A percentile compares a stretch with the other conserved stretches of the same genome.
These are phyloP conservation scores for Fusarium nisikadoi DNA, from an alignment of 2,329 filamentous ascomycete genomes.

Conservation along the genomic window DNA sequence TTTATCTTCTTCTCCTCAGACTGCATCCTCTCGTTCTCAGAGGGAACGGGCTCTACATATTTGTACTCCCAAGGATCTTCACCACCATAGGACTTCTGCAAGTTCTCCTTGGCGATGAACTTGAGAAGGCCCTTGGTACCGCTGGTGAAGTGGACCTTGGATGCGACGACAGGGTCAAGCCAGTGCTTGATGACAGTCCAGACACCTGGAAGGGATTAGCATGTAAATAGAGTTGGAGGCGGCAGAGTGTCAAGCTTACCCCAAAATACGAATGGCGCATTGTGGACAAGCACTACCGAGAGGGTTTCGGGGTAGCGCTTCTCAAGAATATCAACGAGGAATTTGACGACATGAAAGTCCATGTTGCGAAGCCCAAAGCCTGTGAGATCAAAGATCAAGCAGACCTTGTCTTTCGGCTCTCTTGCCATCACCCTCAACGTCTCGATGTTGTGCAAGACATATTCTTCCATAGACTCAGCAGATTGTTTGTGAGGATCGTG, in stretches of 20 bases:
- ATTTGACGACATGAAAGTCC: slow-evolving; percentile 80
- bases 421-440: slow-evolving; percentile 45
- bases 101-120: slow-evolving; percentile 68
- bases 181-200: slow-evolving; percentile 77
- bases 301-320: slow-evolving; percentile 81
- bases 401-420: slow-evolving; percentile 33
- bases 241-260: slow-evolving; percentile 31
- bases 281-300: slow-evolving; percentile 77
- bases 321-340: slow-evolving; percentile 83
- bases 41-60: slow-evolving; percentile 68
- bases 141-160: slow-evolving; percentile 77
- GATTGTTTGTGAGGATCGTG: slow-evolving; percentile 47
- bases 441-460: slow-evolving; percentile 55
- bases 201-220: slow-evolving; percentile 42
- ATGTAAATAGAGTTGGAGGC: not conserved
- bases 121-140: slow-evolving; percentile 69
- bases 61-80: slow-evolving; percentile 73
- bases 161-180: slow-evolving; percentile 79
- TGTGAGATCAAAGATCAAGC: slow-evolving; percentile 76
- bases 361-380: slow-evolving; percentile 78
- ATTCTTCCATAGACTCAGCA: slow-evolving; percentile 50
- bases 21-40: slow-evolving; percentile 65
- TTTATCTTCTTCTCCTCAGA: slow-evolving; percentile 53
- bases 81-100: slow-evolving; percentile 71
- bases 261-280: slow-evolving; percentile 78